Base-by-base conservation (phyloP, 306 rosid genomes). In the Morella rubra region DNA sequence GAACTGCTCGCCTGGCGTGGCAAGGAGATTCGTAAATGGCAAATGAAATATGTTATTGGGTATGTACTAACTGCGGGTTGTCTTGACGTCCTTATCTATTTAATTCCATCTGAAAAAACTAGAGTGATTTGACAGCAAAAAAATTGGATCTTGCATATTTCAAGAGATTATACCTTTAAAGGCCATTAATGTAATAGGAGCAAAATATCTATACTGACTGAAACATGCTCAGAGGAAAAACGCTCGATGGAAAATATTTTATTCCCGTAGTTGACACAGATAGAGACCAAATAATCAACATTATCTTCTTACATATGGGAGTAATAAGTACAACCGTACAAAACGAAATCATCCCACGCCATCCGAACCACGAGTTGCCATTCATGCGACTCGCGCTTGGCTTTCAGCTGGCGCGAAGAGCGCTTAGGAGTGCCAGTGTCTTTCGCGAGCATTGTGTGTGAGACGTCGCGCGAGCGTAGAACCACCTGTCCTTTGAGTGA, bases 41-140 rank as follows among this genome's bases (percentile, higher is more conserved):
- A n/a, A n/a, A n/a, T n/a, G n/a, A n/a, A n/a, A n/a, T 95, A 95
- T 77, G 93, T 95, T 84, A 92, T 95, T 56, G 99, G 99, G 99
- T 95, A 84, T 66, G 93, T 79, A 32, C 15, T 8, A 61, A 50
- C 44, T 16, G 1, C 7, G 4, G 46, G 70, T 41, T 44, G 16
- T 65, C 70, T 18, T 65, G 18, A 41, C 13, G 49, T 41, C 47
- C 49, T 41, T 41, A 32, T 9, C 69, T 40, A 5, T 65, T 42
- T 19, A 56, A 44, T 32, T 27, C 15, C 59, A 56, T 42, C 8
- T 65, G n/a, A 41, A 46, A 49, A 71, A 22, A 8, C 5, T 15
- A 4, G 56, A 45, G 64, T n/a, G 44, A 42, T 45, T 45, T 32
- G 59, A 50, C 45, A 41, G 60, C 59, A 58, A 27, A 52, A 24